These are phyloP conservation scores for Mucor saturninus DNA, from an alignment of 371 early-diverging fungal genomes.

Conservation along the genomic window DNA sequence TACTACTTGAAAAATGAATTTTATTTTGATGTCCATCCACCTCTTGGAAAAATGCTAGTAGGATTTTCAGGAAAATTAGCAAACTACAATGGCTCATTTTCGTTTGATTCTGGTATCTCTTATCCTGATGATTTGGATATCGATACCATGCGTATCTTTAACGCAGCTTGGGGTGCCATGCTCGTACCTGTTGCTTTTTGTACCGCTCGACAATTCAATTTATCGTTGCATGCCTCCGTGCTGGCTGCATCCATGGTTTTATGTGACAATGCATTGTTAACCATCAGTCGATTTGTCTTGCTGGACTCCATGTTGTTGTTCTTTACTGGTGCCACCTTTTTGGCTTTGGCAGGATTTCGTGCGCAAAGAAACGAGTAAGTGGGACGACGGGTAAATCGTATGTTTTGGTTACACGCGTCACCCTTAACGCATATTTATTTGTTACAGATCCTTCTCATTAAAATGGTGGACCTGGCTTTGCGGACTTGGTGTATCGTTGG, in stretches of 20 bases:
- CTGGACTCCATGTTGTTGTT: conserved; percentile 97
- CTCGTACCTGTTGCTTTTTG: conserved; percentile 93
- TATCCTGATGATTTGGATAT: conserved; percentile 92
- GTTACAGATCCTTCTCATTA: conserved; percentile 72
- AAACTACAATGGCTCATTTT: conserved; percentile 90
- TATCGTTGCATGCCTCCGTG: conserved; percentile 64
- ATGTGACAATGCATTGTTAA: conserved; percentile 81
- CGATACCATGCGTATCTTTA: conserved; percentile 89
- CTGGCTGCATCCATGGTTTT: conserved; percentile 82
- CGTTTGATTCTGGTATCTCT: conserved; percentile 83
- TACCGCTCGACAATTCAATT: conserved; percentile 80
- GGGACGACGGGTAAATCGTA: neutral
- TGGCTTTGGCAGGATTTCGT: conserved; percentile 76
- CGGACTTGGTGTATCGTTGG: conserved; percentile 92
- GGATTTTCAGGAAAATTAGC: conserved; percentile 90
- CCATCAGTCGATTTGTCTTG: conserved; percentile 96
- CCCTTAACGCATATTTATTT: conserved; percentile 2
- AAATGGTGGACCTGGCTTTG: conserved; percentile 90
- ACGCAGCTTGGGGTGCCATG: conserved; percentile 89
- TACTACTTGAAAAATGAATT: conserved; percentile 92
- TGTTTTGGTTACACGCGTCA: too few species aligned
- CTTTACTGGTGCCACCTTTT: conserved; percentile 85
- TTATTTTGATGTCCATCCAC: conserved; percentile 99
- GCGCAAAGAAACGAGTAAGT: conserved; percentile 61
- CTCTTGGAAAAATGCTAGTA: conserved; percentile 98